Conservation (phyloP, 768 basidiomycete genomes). For the Suillus clintonianus region DNA sequence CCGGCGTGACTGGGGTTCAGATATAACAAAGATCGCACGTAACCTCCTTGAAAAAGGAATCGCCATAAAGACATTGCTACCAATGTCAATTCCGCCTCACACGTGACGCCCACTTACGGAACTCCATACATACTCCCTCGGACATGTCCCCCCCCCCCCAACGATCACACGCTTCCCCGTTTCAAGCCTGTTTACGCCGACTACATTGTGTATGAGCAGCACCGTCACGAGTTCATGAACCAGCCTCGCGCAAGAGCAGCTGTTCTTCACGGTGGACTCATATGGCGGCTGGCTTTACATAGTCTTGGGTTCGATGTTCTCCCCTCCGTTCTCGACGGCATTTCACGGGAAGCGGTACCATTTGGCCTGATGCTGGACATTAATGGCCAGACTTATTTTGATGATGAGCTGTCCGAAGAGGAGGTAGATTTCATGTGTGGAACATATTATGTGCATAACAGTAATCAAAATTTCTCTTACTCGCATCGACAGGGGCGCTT, state of each 20-base stretch:
- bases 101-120: not conserved
- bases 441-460: not conserved
- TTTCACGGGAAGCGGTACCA: not conserved
- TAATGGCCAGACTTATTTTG: not conserved
- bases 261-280: not conserved
- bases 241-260: not conserved
- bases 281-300: slow-evolving; percentile 2
- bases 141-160: too few relatives aligned
- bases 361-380: not conserved
- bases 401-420: not conserved
- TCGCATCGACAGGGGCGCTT: not conserved
- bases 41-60: not conserved
- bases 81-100: not conserved
- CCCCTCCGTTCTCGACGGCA: not conserved
- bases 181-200: not conserved
- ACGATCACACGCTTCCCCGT: too few relatives aligned
- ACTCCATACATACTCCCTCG: too few relatives aligned
- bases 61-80: not conserved
- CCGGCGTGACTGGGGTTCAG: not conserved
- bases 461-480: not conserved
- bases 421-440: not conserved
- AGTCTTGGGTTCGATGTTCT: not conserved
- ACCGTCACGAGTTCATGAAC: not conserved
- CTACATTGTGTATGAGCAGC: not conserved
- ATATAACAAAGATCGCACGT: not conserved